Evolutionary conservation across 2,329 filamentous ascomycete species (phyloP).

Genomic region (Colletotrichum theobromicola): DNA sequence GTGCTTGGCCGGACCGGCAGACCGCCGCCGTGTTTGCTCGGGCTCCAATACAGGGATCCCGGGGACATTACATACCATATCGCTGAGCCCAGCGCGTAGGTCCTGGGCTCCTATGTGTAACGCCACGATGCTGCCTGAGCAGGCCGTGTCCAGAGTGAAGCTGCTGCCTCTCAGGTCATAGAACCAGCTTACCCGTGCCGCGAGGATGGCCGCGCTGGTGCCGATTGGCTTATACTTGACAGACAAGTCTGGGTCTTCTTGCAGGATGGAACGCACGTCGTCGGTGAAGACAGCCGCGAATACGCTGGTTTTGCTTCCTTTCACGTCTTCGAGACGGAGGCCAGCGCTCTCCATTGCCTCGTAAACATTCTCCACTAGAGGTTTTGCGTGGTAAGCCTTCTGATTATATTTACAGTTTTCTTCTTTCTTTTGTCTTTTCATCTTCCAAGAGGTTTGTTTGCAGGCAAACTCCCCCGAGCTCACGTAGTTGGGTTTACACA

Average conservation of each 20-base stretch:
- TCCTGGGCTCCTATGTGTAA: constrained; percentile 44
- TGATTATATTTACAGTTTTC: background rate
- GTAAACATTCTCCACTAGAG: constrained; percentile 21
- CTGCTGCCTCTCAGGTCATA: constrained; percentile 51
- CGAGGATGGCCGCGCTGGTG: constrained; percentile 38
- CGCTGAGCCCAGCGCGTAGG: constrained; percentile 26
- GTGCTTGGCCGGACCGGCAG: background rate
- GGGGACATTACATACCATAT: background rate
- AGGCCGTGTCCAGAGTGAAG: constrained; percentile 56
- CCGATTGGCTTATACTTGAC: constrained; percentile 36
- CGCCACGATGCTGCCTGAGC: constrained; percentile 51
- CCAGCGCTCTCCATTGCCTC: constrained; percentile 26
- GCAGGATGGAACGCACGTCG: background rate
- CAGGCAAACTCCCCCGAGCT: background rate
- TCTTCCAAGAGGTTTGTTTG: background rate
- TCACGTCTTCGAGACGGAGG: background rate
- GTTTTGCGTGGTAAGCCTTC: background rate
- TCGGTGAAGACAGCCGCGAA: background rate
- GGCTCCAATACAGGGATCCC: background rate
- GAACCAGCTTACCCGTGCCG: constrained; percentile 25
- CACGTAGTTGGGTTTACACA: background rate
- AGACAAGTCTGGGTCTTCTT: constrained; percentile 30
- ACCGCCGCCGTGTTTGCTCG: background rate
- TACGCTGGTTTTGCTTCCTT: background rate
- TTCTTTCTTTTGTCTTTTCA: background rate